Evolutionary conservation across 2,329 filamentous ascomycete species (phyloP).

Genomic region (Aspergillus proliferans): DNA sequence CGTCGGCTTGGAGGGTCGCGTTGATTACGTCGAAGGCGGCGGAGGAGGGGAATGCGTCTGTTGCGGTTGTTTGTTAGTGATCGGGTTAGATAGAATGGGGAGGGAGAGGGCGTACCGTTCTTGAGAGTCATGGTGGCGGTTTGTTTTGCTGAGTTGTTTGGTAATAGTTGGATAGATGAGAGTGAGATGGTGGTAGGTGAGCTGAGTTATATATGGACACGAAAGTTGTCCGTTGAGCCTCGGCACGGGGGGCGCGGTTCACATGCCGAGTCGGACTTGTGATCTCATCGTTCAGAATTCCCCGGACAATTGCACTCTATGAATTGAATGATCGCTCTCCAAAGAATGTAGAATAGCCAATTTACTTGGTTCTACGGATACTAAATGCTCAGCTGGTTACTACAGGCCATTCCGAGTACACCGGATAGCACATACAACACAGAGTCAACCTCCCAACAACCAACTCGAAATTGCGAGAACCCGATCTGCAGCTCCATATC

Average conservation of each 20-base stretch:
- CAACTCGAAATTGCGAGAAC: neutral
- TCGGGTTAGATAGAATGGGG: constrained; percentile 5
- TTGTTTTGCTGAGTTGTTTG: neutral
- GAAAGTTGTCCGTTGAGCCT: neutral
- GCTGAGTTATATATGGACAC: neutral
- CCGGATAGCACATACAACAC: too few relatives aligned
- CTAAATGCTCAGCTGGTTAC: too few relatives aligned
- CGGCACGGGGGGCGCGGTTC: too few relatives aligned
- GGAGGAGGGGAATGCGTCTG: constrained; percentile 82
- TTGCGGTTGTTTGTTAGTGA: constrained; percentile 2
- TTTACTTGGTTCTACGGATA: too few relatives aligned
- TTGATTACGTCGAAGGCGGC: constrained; percentile 86
- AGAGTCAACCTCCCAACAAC: too few relatives aligned
- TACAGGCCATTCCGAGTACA: too few relatives aligned
- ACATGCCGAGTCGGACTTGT: too few relatives aligned
- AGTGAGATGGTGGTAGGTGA: neutral
- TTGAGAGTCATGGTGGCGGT: constrained; percentile 62
- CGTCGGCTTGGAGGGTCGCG: constrained; percentile 59
- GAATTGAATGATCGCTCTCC: too few relatives aligned
- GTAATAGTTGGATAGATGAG: neutral
- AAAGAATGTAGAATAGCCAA: too few relatives aligned
- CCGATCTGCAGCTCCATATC: neutral
- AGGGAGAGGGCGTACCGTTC: constrained; percentile 51
- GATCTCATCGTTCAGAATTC: too few relatives aligned
- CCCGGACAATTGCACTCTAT: too few relatives aligned